phyloP scores from a whole-genome alignment of 306 rosid genomes.

The Rosa multiflora region DNA sequence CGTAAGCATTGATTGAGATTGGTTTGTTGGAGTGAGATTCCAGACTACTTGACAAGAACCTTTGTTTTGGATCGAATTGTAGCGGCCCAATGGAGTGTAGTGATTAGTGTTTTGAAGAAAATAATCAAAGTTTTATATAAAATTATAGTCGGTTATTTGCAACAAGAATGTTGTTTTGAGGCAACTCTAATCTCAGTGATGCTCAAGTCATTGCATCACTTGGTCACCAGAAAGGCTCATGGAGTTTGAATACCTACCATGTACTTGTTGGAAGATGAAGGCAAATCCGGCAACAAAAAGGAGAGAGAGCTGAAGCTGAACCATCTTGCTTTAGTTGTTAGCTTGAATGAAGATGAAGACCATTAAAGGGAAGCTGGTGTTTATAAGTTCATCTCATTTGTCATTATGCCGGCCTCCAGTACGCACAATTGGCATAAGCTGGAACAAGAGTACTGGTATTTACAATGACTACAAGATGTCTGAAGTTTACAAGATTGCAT shows the following conservation, averaged over 20 bases:
- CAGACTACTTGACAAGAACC: background rate
- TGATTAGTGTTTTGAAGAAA: background rate
- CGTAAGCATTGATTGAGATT: background rate
- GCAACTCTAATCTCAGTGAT: background rate
- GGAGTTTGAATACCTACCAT: conserved; percentile 19
- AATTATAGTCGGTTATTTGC: background rate
- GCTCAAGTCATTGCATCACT: background rate
- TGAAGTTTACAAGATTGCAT: background rate
- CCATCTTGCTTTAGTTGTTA: background rate
- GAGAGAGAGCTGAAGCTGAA: conserved; percentile 10
- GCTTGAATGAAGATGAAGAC: conserved; percentile 9
- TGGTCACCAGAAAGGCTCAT: background rate
- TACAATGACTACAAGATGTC: background rate
- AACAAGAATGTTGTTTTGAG: background rate
- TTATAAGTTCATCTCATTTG: background rate
- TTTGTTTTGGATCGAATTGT: background rate
- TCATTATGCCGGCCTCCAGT: background rate
- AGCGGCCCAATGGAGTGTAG: background rate
- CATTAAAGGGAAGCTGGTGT: background rate
- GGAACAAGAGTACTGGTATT: background rate
- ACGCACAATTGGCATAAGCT: background rate
- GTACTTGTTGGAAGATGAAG: conserved; percentile 14
- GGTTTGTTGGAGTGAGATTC: background rate
- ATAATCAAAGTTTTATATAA: background rate
- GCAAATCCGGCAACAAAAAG: conserved; percentile 8